phyloP scores from a whole-genome alignment of 2,329 filamentous ascomycete species.

The Beauveria sp. region DNA sequence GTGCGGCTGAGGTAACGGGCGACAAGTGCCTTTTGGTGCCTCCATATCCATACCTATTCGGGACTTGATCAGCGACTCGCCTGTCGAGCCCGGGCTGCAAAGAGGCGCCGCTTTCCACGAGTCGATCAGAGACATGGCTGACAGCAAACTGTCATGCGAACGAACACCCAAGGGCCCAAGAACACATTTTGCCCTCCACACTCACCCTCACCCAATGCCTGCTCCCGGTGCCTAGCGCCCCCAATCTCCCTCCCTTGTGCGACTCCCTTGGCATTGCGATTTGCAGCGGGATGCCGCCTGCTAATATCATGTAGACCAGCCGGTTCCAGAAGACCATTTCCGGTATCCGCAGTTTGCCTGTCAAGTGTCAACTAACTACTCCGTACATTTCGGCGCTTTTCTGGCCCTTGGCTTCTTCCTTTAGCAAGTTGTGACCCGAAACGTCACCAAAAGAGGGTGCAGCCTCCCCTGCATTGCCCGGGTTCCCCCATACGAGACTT shows the following conservation, averaged over 20 bases:
- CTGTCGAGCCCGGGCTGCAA: not conserved
- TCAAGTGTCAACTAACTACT: too few relatives aligned
- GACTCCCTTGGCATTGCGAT: slow-evolving; percentile 6
- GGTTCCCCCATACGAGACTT: not conserved
- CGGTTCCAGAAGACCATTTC: not conserved
- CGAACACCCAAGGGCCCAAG: not conserved
- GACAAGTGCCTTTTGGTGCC: not conserved
- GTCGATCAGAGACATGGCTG: slow-evolving; percentile 15
- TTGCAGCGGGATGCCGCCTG: not conserved
- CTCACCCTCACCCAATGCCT: not conserved
- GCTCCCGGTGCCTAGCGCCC: not conserved
- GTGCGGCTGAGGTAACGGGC: not conserved
- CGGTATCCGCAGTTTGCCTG: not conserved
- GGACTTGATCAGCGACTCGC: too few relatives aligned
- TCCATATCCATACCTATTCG: too few relatives aligned
- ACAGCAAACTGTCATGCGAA: slow-evolving; percentile 7
- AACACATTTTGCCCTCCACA: not conserved
- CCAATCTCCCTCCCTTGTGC: slow-evolving; percentile 9
- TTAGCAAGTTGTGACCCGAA: too few relatives aligned
- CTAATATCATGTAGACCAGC: not conserved
- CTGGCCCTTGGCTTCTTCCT: too few relatives aligned
- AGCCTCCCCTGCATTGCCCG: too few relatives aligned
- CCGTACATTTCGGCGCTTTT: too few relatives aligned
- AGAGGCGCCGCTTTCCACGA: not conserved
- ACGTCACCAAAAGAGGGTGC: too few relatives aligned